Percentiles rank a stretch among this genome's conserved stretches.
These are phyloP conservation scores for Onygenales sp. DNA, from an alignment of 2,329 filamentous ascomycete genomes.

Conservation along the genomic window DNA sequence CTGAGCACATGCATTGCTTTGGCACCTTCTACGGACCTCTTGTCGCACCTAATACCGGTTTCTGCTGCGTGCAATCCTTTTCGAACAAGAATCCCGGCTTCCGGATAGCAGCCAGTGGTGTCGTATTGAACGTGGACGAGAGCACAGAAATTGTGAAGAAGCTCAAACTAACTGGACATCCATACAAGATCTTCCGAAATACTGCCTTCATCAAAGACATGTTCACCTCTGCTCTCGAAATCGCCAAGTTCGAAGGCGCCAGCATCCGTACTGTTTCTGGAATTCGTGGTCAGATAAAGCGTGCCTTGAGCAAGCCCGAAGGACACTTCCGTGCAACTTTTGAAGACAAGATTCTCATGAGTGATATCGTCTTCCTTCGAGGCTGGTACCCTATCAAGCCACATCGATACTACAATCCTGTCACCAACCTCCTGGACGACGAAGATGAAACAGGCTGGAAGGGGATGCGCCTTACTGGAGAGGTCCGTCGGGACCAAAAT, in stretches of 20 bases:
- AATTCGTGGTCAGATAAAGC: conserved; percentile 93
- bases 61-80: conserved; percentile 86
- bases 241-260: conserved; percentile 96
- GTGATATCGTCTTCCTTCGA: conserved; percentile 89
- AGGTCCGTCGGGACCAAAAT: conserved; percentile 69
- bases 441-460: conserved; percentile 51
- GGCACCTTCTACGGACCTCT: conserved; percentile 91
- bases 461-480: conserved; percentile 86
- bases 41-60: conserved; percentile 90
- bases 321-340: conserved; percentile 95
- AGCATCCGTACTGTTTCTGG: conserved; percentile 94
- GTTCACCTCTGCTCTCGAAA: conserved; percentile 87
- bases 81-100: conserved; percentile 79
- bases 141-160: conserved; percentile 98
- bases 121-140: conserved; percentile 88
- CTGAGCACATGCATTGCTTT: conserved; percentile 99
- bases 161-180: conserved; percentile 85
- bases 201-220: conserved; percentile 98
- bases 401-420: conserved; percentile 92
- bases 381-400: conserved; percentile 97
- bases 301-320: conserved; percentile 83
- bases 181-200: conserved; percentile 99
- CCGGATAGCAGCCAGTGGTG: conserved; percentile 87
- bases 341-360: conserved; percentile 96
- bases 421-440: conserved; percentile 74